Base-by-base conservation (phyloP, 2,329 filamentous ascomycete genomes). In the Huntiella moniliformis region DNA sequence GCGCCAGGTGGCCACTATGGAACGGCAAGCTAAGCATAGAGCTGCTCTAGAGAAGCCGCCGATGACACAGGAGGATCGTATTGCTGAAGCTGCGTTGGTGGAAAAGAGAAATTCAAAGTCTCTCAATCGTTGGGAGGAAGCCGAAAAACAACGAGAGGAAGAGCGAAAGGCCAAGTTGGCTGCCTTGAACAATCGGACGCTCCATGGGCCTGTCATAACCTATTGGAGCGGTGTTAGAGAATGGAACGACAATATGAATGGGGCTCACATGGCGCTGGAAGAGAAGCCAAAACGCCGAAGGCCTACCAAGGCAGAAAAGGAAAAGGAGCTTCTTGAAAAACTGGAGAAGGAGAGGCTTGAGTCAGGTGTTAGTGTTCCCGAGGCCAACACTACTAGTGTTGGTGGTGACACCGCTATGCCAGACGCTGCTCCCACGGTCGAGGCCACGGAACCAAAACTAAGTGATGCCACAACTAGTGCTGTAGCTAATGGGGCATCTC, bases 201-300 rank as follows among this genome's bases (percentile, higher is more conserved):
- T 96, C 6, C 79, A 88, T 45, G 91, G 91, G 0, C 85, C 91
- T 0, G 84, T 95, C 8, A 78, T 95, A 37, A 84, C 83, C 2
- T 88, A 82, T 60, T 95, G 87, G 80, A 96, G 87, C 60, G 91
- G 88, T n/a, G 73, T 84, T 51, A 82, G 82, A 32, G 75, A 83
- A 54, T 88, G 84, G 72, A 70, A 79, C 46, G 79, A 84, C 55
- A 81, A 80, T 17, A 71, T 74, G 51, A 71, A 85, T 35, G 82
- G 83, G 36, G 77, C 73, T 53, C 67, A 71, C 51, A 68, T 79
- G 34, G 69, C 68, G 2, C 68, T 77, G 51, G 73, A 78, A 54
- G 73, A 77, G 56, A 74, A 72, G 55, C 66, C 67, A 52, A 65
- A 67, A 49, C 65, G 69, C 59, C 78, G 75, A 57, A 61, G 66